Conservation (phyloP, 208 protist species). For the Naegleria lovaniensis region DNA sequence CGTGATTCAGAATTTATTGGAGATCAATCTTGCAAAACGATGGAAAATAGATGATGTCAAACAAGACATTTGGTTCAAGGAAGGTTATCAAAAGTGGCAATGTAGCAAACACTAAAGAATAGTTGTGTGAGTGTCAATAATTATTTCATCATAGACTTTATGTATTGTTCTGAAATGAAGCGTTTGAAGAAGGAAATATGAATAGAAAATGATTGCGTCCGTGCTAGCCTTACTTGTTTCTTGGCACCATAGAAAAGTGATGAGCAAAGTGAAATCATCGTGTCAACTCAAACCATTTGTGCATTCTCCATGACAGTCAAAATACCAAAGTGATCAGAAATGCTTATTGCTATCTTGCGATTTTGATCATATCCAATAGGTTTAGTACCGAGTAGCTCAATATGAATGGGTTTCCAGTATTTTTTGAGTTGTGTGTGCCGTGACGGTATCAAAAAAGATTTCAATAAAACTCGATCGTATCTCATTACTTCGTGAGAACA, state of each 20-base stretch:
- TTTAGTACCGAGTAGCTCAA: background rate
- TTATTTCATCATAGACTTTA: too few relatives aligned
- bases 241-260: too few relatives aligned
- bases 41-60: background rate
- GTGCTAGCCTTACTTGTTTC: too few relatives aligned
- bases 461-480: background rate
- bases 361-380: background rate
- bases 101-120: too few relatives aligned
- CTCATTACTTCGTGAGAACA: background rate
- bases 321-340: background rate
- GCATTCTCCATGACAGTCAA: background rate
- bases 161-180: too few relatives aligned
- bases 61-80: background rate
- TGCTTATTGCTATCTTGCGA: background rate
- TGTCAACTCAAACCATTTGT: too few relatives aligned
- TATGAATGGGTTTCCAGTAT: background rate
- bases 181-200: too few relatives aligned
- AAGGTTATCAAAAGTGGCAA: background rate
- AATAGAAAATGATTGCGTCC: too few relatives aligned
- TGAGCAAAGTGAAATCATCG: too few relatives aligned
- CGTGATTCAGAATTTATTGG: background rate
- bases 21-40: background rate
- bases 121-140: too few relatives aligned
- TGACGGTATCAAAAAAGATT: background rate
- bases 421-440: background rate